Base-by-base conservation (phyloP, 139 green algal species). In the Volvox reticuliferus region DNA sequence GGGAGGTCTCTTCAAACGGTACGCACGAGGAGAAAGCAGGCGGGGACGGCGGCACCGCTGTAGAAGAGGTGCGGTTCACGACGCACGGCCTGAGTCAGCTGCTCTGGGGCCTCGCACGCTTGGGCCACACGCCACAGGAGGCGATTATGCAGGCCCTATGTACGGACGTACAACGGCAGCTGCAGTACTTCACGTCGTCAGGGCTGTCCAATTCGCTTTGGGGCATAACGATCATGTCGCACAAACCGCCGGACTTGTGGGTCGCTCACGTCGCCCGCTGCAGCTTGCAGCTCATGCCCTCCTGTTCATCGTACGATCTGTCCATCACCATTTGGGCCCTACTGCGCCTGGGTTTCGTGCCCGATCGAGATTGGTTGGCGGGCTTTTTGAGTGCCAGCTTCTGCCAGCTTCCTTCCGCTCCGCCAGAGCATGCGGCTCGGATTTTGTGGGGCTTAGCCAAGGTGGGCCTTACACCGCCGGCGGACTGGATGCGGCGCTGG, bases 391-490 rank as follows among this genome's bases (percentile, higher is more conserved):
- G 69, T 3, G 86, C 86, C 22, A 78, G 32, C 32, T 71, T 85
- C 86, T 21, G 32, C 32, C 19, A 36, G 87, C 87, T 86, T 65
- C 87, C 87, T 0, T 24, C 62, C 2, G 75, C 76, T 2, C 17
- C 33, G 5, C 76, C 87, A 0, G 87, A 91, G 87, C 87, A 91
- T 1, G 32, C 87, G 24, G 61, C 76, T 18, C 87, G 87, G 71
- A 79, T 91, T 61, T 63, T 91, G 55, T 91, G 87, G 86, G 36
- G 33, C 17, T 30, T 91, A 26, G 87, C 87, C 2, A 76, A 62
- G 55, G 9, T 86, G 87, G 32, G 76, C 32, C 62, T 91, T 6
- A 32, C 61, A 35, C 76, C 87, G 61, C 87, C 87, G 44, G 18
- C 2, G 37, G 87, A 91, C 76, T 91, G 87, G 87, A 20, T 86